Percentiles rank a stretch among this genome's conserved stretches.
Evolutionary conservation across 352 stramenopile genomes (phyloP).

Genomic region (Globisporangium abappressorium): DNA sequence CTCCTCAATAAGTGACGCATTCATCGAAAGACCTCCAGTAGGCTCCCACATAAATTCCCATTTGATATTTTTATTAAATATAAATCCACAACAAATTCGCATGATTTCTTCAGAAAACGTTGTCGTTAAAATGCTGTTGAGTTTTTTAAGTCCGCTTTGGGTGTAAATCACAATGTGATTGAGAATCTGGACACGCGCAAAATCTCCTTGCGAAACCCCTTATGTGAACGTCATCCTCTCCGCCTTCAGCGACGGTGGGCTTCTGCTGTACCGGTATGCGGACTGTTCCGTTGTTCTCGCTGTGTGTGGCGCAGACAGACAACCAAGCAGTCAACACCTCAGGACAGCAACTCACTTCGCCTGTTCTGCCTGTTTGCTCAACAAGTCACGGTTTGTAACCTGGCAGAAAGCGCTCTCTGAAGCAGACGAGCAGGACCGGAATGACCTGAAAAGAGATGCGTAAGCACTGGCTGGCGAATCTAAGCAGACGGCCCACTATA

Average conservation of each 20-base stretch:
- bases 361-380: background rate
- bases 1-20: background rate
- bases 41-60: background rate
- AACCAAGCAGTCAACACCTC: background rate
- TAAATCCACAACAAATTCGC: background rate
- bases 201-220: background rate
- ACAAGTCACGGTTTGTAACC: background rate
- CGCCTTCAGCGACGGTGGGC: background rate
- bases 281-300: background rate
- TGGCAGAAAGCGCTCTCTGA: background rate
- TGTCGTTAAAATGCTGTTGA: background rate
- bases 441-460: background rate
- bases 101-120: background rate
- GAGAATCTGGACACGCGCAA: background rate
- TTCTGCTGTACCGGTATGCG: background rate
- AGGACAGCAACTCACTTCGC: background rate
- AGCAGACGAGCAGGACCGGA: background rate
- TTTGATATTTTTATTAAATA: too few species aligned
- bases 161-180: background rate
- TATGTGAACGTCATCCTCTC: background rate
- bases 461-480: background rate
- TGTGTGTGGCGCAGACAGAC: background rate
- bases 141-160: background rate
- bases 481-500: background rate
- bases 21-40: background rate